Conservation (phyloP, 2,329 filamentous ascomycete genomes). For the Arthrobotrys conoides region DNA sequence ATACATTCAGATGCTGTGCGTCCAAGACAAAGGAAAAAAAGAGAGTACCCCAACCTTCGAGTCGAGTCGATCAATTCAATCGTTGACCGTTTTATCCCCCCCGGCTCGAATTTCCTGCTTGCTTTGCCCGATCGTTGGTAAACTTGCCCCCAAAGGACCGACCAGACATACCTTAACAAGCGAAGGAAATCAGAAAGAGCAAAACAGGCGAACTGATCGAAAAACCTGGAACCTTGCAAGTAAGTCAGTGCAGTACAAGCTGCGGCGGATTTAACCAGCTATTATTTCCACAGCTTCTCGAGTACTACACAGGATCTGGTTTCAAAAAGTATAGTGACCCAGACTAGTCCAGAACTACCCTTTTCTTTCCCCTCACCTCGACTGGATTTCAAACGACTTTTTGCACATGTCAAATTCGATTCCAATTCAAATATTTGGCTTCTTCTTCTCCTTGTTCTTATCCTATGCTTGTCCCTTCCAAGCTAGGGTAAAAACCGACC, state of each 20-base stretch:
- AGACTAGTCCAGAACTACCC: conserved; percentile 6
- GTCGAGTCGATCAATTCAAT: neutral
- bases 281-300: neutral
- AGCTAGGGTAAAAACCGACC: neutral
- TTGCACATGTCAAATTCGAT: conserved; percentile 32
- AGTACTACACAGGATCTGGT: neutral
- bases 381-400: neutral
- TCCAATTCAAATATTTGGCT: conserved; percentile 30
- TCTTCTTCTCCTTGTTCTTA: neutral
- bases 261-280: neutral
- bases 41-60: neutral
- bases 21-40: too few relatives aligned
- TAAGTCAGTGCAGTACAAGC: too few relatives aligned
- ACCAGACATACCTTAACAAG: too few relatives aligned
- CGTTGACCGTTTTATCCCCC: neutral
- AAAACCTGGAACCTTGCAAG: neutral
- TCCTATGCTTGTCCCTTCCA: neutral
- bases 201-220: neutral
- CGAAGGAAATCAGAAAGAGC: neutral
- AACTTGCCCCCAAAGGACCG: neutral
- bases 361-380: neutral
- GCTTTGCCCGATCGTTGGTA: neutral
- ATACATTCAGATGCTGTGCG: too few relatives aligned
- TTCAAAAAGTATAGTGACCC: conserved; percentile 10
- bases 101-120: conserved; percentile 29